Conservation (phyloP, 192 early-diverging fungal genomes). For the Linnemannia exigua region DNA sequence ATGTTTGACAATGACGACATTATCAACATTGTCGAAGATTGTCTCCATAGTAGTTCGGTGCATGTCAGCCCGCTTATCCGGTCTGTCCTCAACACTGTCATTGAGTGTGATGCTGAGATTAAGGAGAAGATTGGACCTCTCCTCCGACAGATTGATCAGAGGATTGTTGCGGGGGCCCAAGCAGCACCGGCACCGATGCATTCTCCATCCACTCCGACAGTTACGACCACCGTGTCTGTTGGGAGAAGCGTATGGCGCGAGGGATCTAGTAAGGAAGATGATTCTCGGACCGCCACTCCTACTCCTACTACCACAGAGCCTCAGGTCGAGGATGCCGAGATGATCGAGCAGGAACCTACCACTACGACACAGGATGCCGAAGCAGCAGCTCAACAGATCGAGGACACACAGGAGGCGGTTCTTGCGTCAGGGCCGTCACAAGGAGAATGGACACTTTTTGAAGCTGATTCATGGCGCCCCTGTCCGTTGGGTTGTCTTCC, state of each 20-base stretch:
- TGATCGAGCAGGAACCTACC: neutral
- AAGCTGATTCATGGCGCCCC: slow-evolving; percentile 35
- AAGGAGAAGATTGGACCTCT: slow-evolving; percentile 46
- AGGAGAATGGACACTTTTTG: slow-evolving; percentile 35
- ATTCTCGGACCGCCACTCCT: no score
- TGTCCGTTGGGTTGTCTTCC: slow-evolving; percentile 51
- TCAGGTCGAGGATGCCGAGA: slow-evolving; percentile 8
- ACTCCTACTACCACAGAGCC: no score
- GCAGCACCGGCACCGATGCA: neutral
- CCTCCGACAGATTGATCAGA: slow-evolving; percentile 45
- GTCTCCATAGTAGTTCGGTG: slow-evolving; percentile 31
- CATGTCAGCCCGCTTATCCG: slow-evolving; percentile 50
- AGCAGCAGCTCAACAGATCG: neutral
- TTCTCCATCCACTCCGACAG: neutral
- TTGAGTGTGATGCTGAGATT: slow-evolving; percentile 41
- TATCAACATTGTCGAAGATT: slow-evolving; percentile 48
- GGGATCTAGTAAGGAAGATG: neutral
- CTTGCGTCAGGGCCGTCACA: neutral
- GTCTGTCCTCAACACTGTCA: slow-evolving; percentile 50
- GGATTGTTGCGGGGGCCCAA: slow-evolving; percentile 21
- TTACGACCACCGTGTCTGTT: neutral
- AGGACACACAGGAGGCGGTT: neutral
- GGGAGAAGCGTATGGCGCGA: slow-evolving; percentile 13
- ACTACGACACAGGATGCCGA: neutral
- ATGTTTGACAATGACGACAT: slow-evolving; percentile 55